Evolutionary conservation across 2,329 filamentous ascomycete genomes (phyloP).

Genomic region (Colletotrichum kahawae): DNA sequence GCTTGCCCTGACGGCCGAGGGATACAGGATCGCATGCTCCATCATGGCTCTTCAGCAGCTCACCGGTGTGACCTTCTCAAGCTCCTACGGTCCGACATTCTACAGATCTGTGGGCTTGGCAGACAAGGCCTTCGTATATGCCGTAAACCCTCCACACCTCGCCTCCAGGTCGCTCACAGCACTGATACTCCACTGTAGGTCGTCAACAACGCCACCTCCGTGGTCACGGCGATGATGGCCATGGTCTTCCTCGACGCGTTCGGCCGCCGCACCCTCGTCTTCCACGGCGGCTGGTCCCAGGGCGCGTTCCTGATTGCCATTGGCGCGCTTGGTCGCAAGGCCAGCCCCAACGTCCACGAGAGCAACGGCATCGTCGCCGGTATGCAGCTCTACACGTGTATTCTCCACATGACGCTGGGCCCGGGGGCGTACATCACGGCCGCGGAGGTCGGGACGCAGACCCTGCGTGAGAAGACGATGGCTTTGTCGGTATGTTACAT

Average conservation of each 20-base stretch:
- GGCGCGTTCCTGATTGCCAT: constrained; percentile 20
- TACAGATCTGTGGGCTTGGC: background rate
- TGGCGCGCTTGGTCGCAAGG: constrained; percentile 9
- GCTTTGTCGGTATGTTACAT: background rate
- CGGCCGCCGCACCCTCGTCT: constrained; percentile 15
- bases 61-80: background rate
- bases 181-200: background rate
- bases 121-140: background rate
- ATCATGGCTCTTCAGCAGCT: background rate
- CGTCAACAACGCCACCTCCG: constrained; percentile 22
- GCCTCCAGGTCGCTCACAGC: background rate
- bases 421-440: background rate
- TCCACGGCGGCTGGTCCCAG: constrained; percentile 21
- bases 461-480: background rate
- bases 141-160: background rate
- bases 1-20: background rate
- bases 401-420: background rate
- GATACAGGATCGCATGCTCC: background rate
- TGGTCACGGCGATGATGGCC: background rate
- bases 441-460: background rate
- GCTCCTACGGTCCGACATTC: background rate
- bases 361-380: background rate
- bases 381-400: background rate
- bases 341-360: background rate
- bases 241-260: constrained; percentile 22